Evolutionary conservation across 2,329 filamentous ascomycete genomes (phyloP).

Genomic region (Colletotrichum magnum): DNA sequence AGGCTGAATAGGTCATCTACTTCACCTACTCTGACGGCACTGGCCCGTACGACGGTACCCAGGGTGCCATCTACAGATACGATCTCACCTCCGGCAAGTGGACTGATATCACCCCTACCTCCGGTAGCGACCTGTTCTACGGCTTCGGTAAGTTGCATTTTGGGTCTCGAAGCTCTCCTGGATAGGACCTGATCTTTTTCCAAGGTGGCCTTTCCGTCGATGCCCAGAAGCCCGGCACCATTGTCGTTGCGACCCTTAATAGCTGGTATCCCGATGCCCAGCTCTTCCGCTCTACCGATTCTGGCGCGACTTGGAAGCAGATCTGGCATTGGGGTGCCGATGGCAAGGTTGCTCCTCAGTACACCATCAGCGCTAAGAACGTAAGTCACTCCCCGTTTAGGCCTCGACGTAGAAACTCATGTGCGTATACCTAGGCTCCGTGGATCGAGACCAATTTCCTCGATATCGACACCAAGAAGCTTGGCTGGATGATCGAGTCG

Average conservation of each 20-base stretch:
- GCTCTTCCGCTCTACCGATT: constrained; percentile 69
- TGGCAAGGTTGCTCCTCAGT: constrained; percentile 31
- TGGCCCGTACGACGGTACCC: constrained; percentile 70
- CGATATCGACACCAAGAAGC: constrained; percentile 60
- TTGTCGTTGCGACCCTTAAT: constrained; percentile 70
- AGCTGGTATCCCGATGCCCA: constrained; percentile 72
- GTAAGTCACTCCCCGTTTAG: neutral
- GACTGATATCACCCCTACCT: constrained; percentile 70
- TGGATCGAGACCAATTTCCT: constrained; percentile 68
- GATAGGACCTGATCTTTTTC: neutral
- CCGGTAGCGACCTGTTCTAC: constrained; percentile 61
- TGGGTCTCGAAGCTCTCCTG: neutral
- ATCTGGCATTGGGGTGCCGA: constrained; percentile 60
- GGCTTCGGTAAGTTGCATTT: constrained; percentile 59
- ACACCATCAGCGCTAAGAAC: constrained; percentile 47
- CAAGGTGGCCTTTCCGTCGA: constrained; percentile 66
- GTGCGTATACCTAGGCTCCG: constrained; percentile 52
- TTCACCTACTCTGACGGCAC: constrained; percentile 68
- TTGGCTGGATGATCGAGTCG: constrained; percentile 74
- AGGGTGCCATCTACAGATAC: constrained; percentile 68
- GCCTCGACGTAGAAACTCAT: neutral
- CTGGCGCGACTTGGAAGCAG: constrained; percentile 66
- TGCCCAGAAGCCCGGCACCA: constrained; percentile 66
- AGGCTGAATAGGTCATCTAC: constrained; percentile 51
- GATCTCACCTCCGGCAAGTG: constrained; percentile 63